Evolutionary conservation across 2,329 filamentous ascomycete species (phyloP).

Genomic region (Aspergillus nomiae): DNA sequence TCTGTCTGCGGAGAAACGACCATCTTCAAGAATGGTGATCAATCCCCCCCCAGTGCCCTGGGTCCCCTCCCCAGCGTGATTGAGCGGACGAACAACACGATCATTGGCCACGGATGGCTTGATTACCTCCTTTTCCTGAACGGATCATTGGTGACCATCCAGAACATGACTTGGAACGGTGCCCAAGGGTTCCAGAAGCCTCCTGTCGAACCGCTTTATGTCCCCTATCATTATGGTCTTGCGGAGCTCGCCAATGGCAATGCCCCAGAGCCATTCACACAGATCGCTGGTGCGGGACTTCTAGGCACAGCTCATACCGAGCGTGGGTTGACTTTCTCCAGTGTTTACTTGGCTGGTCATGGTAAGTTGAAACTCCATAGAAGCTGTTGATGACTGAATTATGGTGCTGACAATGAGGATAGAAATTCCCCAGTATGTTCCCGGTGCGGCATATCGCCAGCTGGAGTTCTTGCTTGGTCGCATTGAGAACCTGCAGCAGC

Average conservation of each 20-base stretch:
- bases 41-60: conserved; percentile 39
- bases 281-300: conserved; percentile 61
- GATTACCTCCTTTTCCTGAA: conserved; percentile 70
- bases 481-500: conserved; percentile 41
- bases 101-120: conserved; percentile 72
- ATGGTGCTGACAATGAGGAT: conserved; percentile 58
- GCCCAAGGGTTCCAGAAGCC: conserved; percentile 66
- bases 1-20: conserved; percentile 45
- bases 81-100: conserved; percentile 69
- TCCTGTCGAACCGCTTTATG: conserved; percentile 67
- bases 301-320: conserved; percentile 73
- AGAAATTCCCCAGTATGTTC: conserved; percentile 64
- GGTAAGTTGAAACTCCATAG: conserved; percentile 13
- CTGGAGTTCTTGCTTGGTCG: conserved; percentile 76
- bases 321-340: conserved; percentile 72
- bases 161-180: conserved; percentile 81
- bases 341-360: conserved; percentile 67
- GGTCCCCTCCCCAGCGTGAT: conserved; percentile 66
- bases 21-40: conserved; percentile 52
- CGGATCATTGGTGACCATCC: conserved; percentile 70
- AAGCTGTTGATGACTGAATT: conserved; percentile 40
- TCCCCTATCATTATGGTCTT: conserved; percentile 59
- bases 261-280: conserved; percentile 41
- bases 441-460: conserved; percentile 68
- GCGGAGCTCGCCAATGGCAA: conserved; percentile 39